A percentile compares a stretch with the other conserved stretches of the same genome.
These are phyloP conservation scores for Trametes sanguinea DNA, from an alignment of 768 basidiomycete species.

Conservation along the genomic window DNA sequence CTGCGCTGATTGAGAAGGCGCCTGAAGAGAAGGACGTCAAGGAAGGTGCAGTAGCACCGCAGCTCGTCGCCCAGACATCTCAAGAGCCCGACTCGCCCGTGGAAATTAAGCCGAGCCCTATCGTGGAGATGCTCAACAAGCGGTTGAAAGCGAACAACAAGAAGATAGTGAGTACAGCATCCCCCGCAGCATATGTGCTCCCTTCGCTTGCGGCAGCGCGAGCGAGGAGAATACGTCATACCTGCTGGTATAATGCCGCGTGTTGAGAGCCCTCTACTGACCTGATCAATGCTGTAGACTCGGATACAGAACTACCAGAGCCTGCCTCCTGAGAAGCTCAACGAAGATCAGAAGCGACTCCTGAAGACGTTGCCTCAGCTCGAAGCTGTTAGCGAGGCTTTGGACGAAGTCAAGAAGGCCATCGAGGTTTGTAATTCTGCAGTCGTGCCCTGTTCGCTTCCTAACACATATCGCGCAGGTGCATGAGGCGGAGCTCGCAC, in stretches of 20 bases:
- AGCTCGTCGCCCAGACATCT: conserved; percentile 43
- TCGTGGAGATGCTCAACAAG: conserved; percentile 79
- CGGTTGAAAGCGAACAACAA: conserved; percentile 75
- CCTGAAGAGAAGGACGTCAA: conserved; percentile 50
- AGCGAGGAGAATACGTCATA: conserved; percentile 17
- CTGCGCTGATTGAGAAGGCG: conserved; percentile 50
- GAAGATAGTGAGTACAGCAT: conserved; percentile 67
- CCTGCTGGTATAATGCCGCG: conserved; percentile 4
- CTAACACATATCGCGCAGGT: conserved; percentile 39
- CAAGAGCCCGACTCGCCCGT: conserved; percentile 23
- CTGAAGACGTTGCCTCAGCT: conserved; percentile 73
- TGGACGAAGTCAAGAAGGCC: conserved; percentile 81
- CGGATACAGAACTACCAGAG: conserved; percentile 73
- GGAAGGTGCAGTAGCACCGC: conserved; percentile 49
- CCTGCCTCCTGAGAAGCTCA: conserved; percentile 69
- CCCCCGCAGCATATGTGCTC: conserved; percentile 1
- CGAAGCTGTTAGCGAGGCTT: conserved; percentile 78
- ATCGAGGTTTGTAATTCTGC: conserved; percentile 60
- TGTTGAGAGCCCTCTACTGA: neutral
- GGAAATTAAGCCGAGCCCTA: conserved; percentile 57
- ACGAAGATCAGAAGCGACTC: conserved; percentile 83
- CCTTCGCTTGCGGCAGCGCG: conserved; percentile 5
- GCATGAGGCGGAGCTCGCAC: conserved; percentile 63
- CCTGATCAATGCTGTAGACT: conserved; percentile 45
- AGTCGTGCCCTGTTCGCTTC: neutral